These are phyloP conservation scores for Fusarium penzigii DNA, from an alignment of 2,329 filamentous ascomycete genomes.

Conservation along the genomic window DNA sequence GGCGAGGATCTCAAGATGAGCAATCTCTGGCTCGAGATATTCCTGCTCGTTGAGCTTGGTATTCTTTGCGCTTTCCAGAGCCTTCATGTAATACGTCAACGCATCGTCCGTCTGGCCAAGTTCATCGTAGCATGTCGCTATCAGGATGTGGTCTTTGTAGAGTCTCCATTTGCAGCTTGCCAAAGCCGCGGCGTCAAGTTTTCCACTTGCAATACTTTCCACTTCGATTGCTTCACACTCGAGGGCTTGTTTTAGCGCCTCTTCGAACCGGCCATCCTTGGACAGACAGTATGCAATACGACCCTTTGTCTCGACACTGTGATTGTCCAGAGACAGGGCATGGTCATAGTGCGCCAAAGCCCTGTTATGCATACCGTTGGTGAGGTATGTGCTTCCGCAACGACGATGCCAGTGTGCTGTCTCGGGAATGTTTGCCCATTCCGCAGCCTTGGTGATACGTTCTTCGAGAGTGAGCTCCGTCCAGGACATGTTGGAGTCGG, in stretches of 20 bases:
- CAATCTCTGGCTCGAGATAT: constrained; percentile 40
- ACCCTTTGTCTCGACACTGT: constrained; percentile 40
- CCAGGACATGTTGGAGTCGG: constrained; percentile 39
- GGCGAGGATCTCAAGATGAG: constrained; percentile 39
- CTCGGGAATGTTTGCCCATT: constrained; percentile 38
- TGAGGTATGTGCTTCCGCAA: constrained; percentile 43
- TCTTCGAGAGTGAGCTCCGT: constrained; percentile 35
- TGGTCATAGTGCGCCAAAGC: constrained; percentile 39
- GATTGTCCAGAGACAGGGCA: constrained; percentile 38
- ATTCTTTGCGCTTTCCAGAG: constrained; percentile 32
- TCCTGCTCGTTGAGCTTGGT: constrained; percentile 31
- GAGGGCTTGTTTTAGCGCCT: constrained; percentile 38
- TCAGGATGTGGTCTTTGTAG: constrained; percentile 42
- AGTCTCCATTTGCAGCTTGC: constrained; percentile 39
- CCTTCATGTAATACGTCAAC: constrained; percentile 39
- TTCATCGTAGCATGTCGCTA: constrained; percentile 39
- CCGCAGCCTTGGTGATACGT: constrained; percentile 37
- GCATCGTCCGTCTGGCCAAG: constrained; percentile 35
- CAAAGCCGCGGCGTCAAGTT: constrained; percentile 25
- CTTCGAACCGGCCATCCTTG: constrained; percentile 36
- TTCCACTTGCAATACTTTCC: constrained; percentile 28
- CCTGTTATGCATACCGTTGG: constrained; percentile 35
- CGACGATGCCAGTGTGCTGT: constrained; percentile 41
- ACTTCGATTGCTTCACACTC: constrained; percentile 40
- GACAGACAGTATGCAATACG: constrained; percentile 44